Conservation (phyloP, 2,329 filamentous ascomycete genomes). For the Colletotrichum sp. region DNA sequence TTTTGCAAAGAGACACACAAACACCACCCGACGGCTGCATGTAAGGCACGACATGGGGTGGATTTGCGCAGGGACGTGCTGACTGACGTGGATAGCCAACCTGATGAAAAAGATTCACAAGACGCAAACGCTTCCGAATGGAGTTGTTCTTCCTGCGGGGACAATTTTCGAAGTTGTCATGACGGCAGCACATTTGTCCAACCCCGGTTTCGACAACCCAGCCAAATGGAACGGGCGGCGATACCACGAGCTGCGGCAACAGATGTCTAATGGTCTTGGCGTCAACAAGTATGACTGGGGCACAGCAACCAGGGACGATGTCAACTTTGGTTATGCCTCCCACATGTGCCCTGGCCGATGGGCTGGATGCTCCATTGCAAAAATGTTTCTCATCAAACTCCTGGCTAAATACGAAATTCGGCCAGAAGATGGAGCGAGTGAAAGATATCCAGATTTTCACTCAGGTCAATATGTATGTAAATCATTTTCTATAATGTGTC, state of each 20-base stretch:
- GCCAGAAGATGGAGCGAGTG: slow-evolving; percentile 1
- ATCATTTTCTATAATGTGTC: neutral
- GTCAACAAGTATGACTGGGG: slow-evolving; percentile 13
- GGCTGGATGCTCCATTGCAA: slow-evolving; percentile 18
- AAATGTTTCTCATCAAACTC: slow-evolving; percentile 18
- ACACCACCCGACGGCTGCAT: slow-evolving; percentile 11
- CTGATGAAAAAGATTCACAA: slow-evolving; percentile 17
- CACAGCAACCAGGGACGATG: slow-evolving; percentile 6
- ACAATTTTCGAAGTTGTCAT: slow-evolving; percentile 14
- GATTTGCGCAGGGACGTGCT: neutral
- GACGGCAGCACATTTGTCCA: slow-evolving; percentile 14
- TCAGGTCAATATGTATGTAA: slow-evolving; percentile 12
- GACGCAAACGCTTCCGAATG: slow-evolving; percentile 8
- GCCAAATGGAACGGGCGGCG: slow-evolving; percentile 8
- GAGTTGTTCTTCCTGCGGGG: neutral
- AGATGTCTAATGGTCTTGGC: neutral
- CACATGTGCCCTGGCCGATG: slow-evolving; percentile 18
- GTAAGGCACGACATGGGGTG: neutral
- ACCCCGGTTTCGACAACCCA: neutral
- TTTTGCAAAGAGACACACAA: slow-evolving; percentile 19
- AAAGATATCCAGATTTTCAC: slow-evolving; percentile 7
- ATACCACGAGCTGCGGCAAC: slow-evolving; percentile 7
- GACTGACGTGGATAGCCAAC: neutral
- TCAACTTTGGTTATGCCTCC: slow-evolving; percentile 17
- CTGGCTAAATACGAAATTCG: neutral